Evolutionary conservation across 306 rosid genomes (phyloP).

Genomic region (Hippophae rhamnoides): DNA sequence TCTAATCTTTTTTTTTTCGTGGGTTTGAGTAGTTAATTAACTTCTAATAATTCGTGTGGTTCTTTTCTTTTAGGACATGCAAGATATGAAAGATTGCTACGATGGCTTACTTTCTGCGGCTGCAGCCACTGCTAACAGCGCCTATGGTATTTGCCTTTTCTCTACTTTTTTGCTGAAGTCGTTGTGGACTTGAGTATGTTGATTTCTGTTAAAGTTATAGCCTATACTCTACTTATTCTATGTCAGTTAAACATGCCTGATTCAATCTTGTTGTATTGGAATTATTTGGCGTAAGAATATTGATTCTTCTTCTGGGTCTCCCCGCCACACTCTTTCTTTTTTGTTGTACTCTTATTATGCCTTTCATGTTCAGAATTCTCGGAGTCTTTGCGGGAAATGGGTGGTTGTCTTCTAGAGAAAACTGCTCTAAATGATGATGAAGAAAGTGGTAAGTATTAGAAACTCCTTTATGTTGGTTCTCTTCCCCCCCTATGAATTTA

Average conservation of each 20-base stretch:
- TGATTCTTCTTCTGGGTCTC: background rate
- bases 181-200: too few relatives aligned
- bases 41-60: slow-evolving; percentile 6
- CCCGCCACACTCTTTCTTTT: slow-evolving; percentile 1
- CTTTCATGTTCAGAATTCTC: slow-evolving; percentile 56
- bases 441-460: slow-evolving; percentile 63
- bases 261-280: too few relatives aligned
- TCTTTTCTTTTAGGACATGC: slow-evolving; percentile 56
- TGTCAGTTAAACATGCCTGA: too few relatives aligned
- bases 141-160: slow-evolving; percentile 52
- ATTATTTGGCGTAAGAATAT: too few relatives aligned
- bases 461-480: slow-evolving; percentile 4
- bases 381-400: slow-evolving; percentile 78
- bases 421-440: slow-evolving; percentile 81
- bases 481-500: background rate
- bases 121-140: slow-evolving; percentile 88
- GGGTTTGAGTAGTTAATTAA: background rate
- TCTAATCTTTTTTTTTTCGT: too few relatives aligned
- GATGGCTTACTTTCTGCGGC: slow-evolving; percentile 89
- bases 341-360: background rate
- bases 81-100: slow-evolving; percentile 85
- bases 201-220: too few relatives aligned
- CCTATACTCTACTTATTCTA: too few relatives aligned
- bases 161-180: background rate
- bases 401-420: slow-evolving; percentile 91